phyloP scores from a whole-genome alignment of 805 yeast species.

The Wickerhamomyces hampshirensis region DNA sequence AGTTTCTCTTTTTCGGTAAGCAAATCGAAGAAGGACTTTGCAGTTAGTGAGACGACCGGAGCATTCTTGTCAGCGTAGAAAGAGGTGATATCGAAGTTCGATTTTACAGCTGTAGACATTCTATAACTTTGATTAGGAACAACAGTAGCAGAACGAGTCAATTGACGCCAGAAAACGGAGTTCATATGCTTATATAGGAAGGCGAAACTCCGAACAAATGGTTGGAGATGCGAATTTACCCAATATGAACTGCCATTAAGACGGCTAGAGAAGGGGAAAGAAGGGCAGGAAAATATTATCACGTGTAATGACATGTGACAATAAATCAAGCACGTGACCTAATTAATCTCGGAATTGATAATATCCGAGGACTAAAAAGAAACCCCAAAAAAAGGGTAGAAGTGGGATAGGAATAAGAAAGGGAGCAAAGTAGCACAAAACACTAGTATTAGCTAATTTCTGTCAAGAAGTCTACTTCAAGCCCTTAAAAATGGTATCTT shows the following conservation, averaged over 20 bases:
- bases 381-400: not conserved
- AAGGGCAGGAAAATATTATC: no score
- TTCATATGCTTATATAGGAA: not conserved
- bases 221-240: no score
- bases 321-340: not conserved
- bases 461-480: no score
- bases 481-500: conserved; percentile 6
- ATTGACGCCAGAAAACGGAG: conserved; percentile 1
- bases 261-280: no score
- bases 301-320: no score
- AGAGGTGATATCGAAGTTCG: conserved; percentile 10
- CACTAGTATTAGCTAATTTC: no score
- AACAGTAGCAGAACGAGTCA: no score
- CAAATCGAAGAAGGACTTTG: conserved; percentile 63
- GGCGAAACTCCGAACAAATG: not conserved
- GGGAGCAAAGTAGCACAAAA: no score
- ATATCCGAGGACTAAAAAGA: not conserved
- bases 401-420: no score
- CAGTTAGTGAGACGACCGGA: conserved; percentile 66
- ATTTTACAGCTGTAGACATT: no score
- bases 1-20: conserved; percentile 54
- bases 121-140: no score
- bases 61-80: conserved; percentile 55
- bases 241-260: no score
- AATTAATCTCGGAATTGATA: not conserved